phyloP scores from a whole-genome alignment of 169 alveolate genomes.

The Cryptosporidium parvum region DNA sequence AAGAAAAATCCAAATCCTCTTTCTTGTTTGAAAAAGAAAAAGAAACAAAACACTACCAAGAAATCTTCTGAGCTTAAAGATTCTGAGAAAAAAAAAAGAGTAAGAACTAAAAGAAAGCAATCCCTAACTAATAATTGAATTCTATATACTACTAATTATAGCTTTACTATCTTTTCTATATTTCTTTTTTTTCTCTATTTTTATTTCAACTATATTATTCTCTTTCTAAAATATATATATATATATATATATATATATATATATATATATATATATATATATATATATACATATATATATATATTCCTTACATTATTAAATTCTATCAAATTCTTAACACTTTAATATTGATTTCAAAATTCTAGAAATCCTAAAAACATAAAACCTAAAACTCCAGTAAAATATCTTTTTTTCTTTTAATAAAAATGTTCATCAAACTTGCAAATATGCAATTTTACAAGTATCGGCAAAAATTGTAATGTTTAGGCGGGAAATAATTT shows the following conservation, averaged over 20 bases:
- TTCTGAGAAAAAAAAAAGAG: constrained; percentile 32
- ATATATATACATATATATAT: no score
- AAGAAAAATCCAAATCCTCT: constrained; percentile 71
- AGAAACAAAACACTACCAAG: not conserved
- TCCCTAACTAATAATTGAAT: not conserved
- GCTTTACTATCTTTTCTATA: no score
- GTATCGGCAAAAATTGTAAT: constrained; percentile 13
- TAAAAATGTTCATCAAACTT: not conserved
- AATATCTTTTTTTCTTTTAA: not conserved
- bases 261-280: no score
- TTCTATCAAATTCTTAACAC: not conserved
- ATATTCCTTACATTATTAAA: not conserved
- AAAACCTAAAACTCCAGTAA: no score
- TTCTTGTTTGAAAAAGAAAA: constrained; percentile 56
- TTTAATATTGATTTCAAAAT: not conserved
- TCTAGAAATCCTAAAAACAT: no score
- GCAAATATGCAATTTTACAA: constrained; percentile 11
- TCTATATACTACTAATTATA: not conserved
- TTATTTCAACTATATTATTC: not conserved
- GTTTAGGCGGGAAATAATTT: constrained; percentile 37
- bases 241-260: no score
- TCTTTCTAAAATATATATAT: no score
- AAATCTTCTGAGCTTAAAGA: not conserved
- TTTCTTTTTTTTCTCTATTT: not conserved
- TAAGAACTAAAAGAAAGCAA: constrained; percentile 12